Base-by-base conservation (phyloP, 2,329 filamentous ascomycete species). In the Phoma herbarum region DNA sequence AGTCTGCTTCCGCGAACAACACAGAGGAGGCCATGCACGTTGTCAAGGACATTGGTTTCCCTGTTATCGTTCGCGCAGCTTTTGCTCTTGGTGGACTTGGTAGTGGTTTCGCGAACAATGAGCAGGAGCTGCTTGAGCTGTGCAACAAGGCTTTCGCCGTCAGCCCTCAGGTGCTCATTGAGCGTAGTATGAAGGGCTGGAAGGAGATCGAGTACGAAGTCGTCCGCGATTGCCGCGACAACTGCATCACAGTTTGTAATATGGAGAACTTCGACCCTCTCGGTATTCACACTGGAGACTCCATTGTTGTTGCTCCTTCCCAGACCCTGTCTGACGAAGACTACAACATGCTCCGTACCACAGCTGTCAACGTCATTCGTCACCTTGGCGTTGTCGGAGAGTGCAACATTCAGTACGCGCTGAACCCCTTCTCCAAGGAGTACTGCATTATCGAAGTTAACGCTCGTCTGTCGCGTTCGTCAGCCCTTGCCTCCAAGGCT, bases 361-460 rank as follows among this genome's bases (percentile, higher is more conserved):
- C 95, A 4, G 95, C 95, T 39, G 91, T 98, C 74, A 97, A 97
- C 72, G 93, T 98, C 73, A 97, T 99, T 74, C 90, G 95, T 57
- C 95, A 99, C 77, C 87, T 99, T 23, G 95, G 95, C 48, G 95
- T 99, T 57, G 93, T 99, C 47, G 95, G 95, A 77, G 95, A 99
- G 81, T 99, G 95, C 81, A 99, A 99, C 80, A 97, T 99, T 62
- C 95, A 99, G 78, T 99, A 98, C 73, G 95, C 95, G 4, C 82
- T 99, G 52, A 97, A 99, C 81, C 95, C 95, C 2, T 92, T 93
- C 78, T 97, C 93, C 0, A 89, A 86, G 75, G 95, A 99, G 76
- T 99, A 97, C 82, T 97, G 95, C 84, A 97, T 99, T 67, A 99
- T 99, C 74, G 95, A 99, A 78, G 95, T 99, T 82, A 99, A 99